Base-by-base conservation (phyloP, 2,329 filamentous ascomycete genomes). In the Teratosphaeria zuluensis region DNA sequence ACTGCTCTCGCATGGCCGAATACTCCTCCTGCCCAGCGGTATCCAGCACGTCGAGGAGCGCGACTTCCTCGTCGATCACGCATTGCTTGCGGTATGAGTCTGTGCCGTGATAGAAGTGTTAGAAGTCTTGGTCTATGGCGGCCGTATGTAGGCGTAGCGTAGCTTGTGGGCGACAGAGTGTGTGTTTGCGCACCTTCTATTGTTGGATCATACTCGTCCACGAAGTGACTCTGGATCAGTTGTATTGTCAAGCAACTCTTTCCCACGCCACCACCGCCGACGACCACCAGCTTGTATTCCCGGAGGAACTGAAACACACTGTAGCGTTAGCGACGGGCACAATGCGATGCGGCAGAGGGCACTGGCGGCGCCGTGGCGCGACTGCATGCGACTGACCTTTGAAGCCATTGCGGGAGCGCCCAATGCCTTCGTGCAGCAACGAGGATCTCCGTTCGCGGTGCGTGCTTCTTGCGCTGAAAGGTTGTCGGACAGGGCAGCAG, bases 41-140 rank as follows among this genome's bases (percentile, higher is more conserved):
- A 77, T 99, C 94, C 74, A 97, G 87, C 64, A 99, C 94, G 76
- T 99, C 94, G 76, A 99, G 88, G 61, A 99, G 84, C 56, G 94
- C 94, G 66, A 96, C 91, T 78, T 99, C 94, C 69, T 97, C 94
- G 74, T 99, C 94, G 75, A 99, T 95, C 69, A 96, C 87, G 76
- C 94, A 97, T 83, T 97, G 94, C 87, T 99, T 99, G 80, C 94
- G 91, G 82, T 99, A 99, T 63, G 94, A 97, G 74, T 99, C 94
- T 99, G 74, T 51, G 24, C 14, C 33, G 48, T 14, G 24, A 21
- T 21, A 38, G 31, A 56, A 54, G 19, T 58, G 19, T 30, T 53
- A 46, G 55, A 16, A 3, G 21, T 42, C 31, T 30, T 11, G 2
- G 9, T 33, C 30, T 4, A 53, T 30, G 24, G 28, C 12, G 9